Percentiles rank a stretch among this genome's conserved stretches.
These are phyloP conservation scores for Intubia oerlemansii DNA, from an alignment of 2,329 filamentous ascomycete genomes.

Conservation along the genomic window DNA sequence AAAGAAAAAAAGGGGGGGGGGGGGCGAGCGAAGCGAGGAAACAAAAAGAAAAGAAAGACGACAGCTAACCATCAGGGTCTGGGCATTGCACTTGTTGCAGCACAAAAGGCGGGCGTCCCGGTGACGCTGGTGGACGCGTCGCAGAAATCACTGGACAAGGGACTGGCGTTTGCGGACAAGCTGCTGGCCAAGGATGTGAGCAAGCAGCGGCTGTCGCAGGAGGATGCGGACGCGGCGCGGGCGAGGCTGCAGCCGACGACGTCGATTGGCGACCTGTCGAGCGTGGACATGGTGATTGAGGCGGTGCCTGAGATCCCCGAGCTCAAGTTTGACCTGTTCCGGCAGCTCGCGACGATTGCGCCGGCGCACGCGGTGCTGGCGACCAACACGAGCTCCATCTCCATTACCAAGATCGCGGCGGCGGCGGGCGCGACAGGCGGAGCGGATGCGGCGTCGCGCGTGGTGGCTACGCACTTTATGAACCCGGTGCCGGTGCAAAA, in stretches of 20 bases:
- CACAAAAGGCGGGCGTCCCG: slow-evolving; percentile 60
- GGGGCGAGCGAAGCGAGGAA: no score
- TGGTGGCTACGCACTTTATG: slow-evolving; percentile 97
- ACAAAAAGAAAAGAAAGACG: no score
- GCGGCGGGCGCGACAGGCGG: slow-evolving; percentile 32
- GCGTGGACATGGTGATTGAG: slow-evolving; percentile 95
- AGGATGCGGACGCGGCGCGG: slow-evolving; percentile 54
- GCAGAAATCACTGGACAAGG: slow-evolving; percentile 70
- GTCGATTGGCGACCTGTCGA: slow-evolving; percentile 52
- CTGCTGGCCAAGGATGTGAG: slow-evolving; percentile 80
- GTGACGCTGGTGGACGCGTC: slow-evolving; percentile 74
- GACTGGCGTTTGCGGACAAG: slow-evolving; percentile 81
- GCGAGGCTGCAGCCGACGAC: slow-evolving; percentile 49
- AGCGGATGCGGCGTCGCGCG: slow-evolving; percentile 33
- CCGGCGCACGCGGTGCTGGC: slow-evolving; percentile 75
- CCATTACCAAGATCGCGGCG: slow-evolving; percentile 87
- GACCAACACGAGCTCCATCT: slow-evolving; percentile 97
- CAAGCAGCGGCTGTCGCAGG: slow-evolving; percentile 68
- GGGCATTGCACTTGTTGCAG: slow-evolving; percentile 87
- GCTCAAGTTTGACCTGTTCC: slow-evolving; percentile 77
- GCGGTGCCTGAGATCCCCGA: slow-evolving; percentile 82
- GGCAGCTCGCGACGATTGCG: slow-evolving; percentile 59
- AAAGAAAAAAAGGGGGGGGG: background rate
- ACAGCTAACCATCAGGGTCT: slow-evolving; percentile 49
- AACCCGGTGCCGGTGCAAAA: slow-evolving; percentile 95